Evolutionary conservation across 371 early-diverging fungal genomes (phyloP).

Genomic region (Sporodiniella umbellata): DNA sequence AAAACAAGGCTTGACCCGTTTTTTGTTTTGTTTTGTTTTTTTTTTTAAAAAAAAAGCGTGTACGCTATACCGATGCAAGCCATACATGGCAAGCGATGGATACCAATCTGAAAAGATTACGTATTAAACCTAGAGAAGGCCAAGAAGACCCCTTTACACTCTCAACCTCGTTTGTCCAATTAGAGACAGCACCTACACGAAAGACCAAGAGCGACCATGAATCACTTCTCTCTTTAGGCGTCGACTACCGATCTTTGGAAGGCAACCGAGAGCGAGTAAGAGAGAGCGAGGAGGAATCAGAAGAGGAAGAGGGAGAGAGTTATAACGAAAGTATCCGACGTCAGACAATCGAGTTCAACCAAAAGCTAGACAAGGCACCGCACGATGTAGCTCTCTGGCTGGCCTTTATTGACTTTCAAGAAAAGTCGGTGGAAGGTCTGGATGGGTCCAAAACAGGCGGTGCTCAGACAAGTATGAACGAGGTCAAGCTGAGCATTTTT

Average conservation of each 20-base stretch:
- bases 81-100: slow-evolving; percentile 37
- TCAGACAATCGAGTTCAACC: slow-evolving; percentile 37
- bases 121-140: slow-evolving; percentile 11
- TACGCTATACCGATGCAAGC: slow-evolving; percentile 29
- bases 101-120: slow-evolving; percentile 23
- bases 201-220: slow-evolving; percentile 5
- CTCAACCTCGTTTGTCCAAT: not conserved
- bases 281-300: slow-evolving; percentile 12
- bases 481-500: slow-evolving; percentile 73
- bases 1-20: too few species aligned
- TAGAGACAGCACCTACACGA: not conserved
- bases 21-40: too few species aligned
- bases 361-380: slow-evolving; percentile 41
- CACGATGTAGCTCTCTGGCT: slow-evolving; percentile 66
- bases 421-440: slow-evolving; percentile 39
- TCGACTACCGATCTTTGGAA: slow-evolving; percentile 43
- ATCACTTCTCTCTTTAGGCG: slow-evolving; percentile 20
- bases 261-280: slow-evolving; percentile 16
- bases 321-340: slow-evolving; percentile 36
- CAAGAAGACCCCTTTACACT: slow-evolving; percentile 9
- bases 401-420: slow-evolving; percentile 68
- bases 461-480: slow-evolving; percentile 49
- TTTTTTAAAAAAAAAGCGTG: too few species aligned
- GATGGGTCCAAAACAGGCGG: slow-evolving; percentile 12
- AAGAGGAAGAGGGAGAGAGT: slow-evolving; percentile 33